Percentiles rank a stretch among this genome's conserved stretches.
Conservation (phyloP, 352 stramenopile species). For the Phytophthora nicotianae region DNA sequence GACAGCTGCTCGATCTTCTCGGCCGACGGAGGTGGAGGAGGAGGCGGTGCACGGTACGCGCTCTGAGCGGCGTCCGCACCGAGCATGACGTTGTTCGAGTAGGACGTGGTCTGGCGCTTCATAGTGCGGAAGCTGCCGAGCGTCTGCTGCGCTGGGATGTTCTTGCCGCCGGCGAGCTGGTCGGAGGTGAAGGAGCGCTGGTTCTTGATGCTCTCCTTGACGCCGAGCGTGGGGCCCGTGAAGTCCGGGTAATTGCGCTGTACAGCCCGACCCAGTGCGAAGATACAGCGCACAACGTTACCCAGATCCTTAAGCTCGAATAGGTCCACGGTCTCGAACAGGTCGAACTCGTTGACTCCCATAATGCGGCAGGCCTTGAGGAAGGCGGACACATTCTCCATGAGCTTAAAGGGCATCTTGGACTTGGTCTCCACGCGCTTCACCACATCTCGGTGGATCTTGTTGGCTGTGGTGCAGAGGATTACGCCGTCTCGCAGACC, state of each 20-base stretch:
- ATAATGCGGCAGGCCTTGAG: conserved; percentile 83
- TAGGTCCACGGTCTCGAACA: conserved; percentile 91
- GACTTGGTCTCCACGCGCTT: conserved; percentile 82
- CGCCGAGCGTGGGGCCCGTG: conserved; percentile 72
- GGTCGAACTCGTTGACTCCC: conserved; percentile 89
- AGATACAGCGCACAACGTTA: conserved; percentile 81
- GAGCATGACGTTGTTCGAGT: conserved; percentile 77
- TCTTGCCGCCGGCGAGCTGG: conserved; percentile 66
- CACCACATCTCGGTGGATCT: conserved; percentile 70
- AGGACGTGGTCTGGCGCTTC: conserved; percentile 53
- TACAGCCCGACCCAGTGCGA: conserved; percentile 72
- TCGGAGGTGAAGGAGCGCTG: conserved; percentile 71
- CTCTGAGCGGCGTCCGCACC: conserved; percentile 65
- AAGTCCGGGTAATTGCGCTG: conserved; percentile 81
- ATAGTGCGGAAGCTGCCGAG: conserved; percentile 79
- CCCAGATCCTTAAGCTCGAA: conserved; percentile 90
- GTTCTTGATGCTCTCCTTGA: conserved; percentile 86
- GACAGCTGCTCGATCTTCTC: conserved; percentile 78
- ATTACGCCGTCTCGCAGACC: conserved; percentile 82
- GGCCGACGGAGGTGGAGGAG: conserved; percentile 69
- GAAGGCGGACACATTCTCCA: conserved; percentile 92
- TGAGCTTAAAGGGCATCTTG: conserved; percentile 93
- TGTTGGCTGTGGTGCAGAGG: conserved; percentile 86
- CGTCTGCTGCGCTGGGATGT: conserved; percentile 66
- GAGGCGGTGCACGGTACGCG: conserved; percentile 59